Conservation (phyloP, 192 early-diverging fungal genomes). For the Thoreauomyces humboldtii region DNA sequence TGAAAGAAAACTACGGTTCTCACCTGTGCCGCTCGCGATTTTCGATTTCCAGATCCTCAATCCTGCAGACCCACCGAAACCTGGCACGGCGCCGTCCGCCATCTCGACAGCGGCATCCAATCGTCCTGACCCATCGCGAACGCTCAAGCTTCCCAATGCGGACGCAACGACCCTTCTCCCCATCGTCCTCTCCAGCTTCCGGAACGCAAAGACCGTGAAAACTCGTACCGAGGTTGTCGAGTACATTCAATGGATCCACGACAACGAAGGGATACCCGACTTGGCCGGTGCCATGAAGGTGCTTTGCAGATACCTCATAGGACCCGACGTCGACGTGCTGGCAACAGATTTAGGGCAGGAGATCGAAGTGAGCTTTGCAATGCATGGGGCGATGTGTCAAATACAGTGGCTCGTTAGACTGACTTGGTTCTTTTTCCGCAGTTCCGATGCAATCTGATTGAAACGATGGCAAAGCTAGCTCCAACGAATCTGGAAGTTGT, state of each 20-base stretch:
- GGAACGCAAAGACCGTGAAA: not conserved
- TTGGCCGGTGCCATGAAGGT: slow-evolving; percentile 17
- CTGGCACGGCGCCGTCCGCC: no score
- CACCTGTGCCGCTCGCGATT: no score
- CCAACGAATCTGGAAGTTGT: slow-evolving; percentile 29
- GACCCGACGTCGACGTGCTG: not conserved
- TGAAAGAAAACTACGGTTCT: no score
- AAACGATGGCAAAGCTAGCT: slow-evolving; percentile 26
- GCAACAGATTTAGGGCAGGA: not conserved
- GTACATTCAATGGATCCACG: slow-evolving; percentile 42
- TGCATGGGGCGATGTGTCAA: no score
- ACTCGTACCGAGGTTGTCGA: slow-evolving; percentile 34
- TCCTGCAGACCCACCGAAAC: no score
- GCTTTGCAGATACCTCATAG: slow-evolving; percentile 20
- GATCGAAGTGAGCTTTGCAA: slow-evolving; percentile 3
- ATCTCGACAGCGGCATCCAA: no score
- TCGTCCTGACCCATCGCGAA: no score
- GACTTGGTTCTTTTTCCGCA: slow-evolving; percentile 12
- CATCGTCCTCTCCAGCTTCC: slow-evolving; percentile 14
- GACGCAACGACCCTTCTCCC: slow-evolving; percentile 2
- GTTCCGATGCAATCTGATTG: slow-evolving; percentile 30
- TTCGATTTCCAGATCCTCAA: not conserved
- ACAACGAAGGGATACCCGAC: slow-evolving; percentile 39
- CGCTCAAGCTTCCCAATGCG: not conserved
- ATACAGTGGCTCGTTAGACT: no score